A percentile compares a stretch with the other conserved stretches of the same genome.
Evolutionary conservation across 495 filamentous ascomycete species (phyloP).

Genomic region (Xylaria acuta): DNA sequence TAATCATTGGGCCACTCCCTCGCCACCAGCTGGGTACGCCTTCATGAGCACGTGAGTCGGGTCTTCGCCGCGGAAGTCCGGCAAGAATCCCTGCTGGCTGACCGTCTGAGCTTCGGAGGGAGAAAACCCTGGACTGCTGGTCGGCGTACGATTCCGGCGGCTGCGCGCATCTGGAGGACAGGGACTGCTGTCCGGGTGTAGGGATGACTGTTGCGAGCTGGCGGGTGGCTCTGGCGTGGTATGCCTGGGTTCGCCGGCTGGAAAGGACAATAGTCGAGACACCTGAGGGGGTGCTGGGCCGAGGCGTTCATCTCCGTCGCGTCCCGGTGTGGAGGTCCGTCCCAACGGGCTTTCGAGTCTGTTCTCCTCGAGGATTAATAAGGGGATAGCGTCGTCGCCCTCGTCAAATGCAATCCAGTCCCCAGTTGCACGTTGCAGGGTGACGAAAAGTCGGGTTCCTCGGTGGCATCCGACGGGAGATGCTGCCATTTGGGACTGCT

Average conservation of each 20-base stretch:
- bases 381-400: not conserved
- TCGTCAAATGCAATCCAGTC: not conserved
- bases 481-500: not conserved
- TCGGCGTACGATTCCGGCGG: too few relatives aligned
- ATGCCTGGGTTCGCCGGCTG: not conserved
- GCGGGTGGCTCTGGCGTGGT: not conserved
- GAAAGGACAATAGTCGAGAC: not conserved
- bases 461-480: not conserved
- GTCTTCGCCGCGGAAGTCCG: not conserved
- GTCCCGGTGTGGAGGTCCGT: too few relatives aligned
- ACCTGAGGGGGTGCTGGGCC: too few relatives aligned
- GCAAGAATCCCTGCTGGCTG: not conserved
- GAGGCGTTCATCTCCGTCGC: too few relatives aligned
- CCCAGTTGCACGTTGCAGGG: not conserved
- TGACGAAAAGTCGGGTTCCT: not conserved
- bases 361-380: not conserved
- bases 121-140: too few relatives aligned
- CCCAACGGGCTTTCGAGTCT: too few relatives aligned
- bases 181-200: not conserved
- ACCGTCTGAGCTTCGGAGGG: not conserved
- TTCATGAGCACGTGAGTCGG: conserved; percentile 1
- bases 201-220: not conserved
- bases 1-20: conserved; percentile 1
- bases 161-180: too few relatives aligned
- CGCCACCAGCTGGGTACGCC: not conserved